Base-by-base conservation (phyloP, 768 basidiomycete species). In the Suillus subaureus region DNA sequence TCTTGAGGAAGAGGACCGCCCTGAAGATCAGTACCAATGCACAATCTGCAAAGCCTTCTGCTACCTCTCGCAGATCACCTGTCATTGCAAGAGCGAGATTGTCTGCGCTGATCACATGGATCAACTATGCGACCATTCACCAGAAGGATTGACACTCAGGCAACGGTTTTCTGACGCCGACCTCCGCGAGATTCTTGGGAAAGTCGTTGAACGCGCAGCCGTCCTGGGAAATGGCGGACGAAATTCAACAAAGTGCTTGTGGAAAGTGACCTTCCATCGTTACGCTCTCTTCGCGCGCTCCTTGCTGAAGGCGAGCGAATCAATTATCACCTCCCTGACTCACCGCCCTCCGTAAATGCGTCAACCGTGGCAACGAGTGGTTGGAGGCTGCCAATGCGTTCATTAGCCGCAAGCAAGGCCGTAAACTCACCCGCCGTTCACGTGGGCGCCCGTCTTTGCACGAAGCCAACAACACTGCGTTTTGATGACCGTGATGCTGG, bases 1-100 rank as follows among this genome's bases (percentile, higher is more conserved):
- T 42, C 79, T 94, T 33, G 90, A 93, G 70, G 87, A 89, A 69
- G 84, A 88, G 70, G 96, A 98, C 75, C 87, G 88, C 15, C 83
- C 90, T 0, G 97, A 98, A 75, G 96, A 98, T 62, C 94, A 97
- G 74, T 97, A 96, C 77, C 97, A 98, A 77, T 99, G 97, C 83
- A 80, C 83, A 60, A 79, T 91, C 68, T 99, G 97, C 90, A 96
- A 97, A 75, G 86, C 84, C 6, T 98, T 97, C 79, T 96, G 92
- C 78, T 99, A 97, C 76, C 87, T 99, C 49, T 96, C 97, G 2
- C 96, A 97, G 73, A 83, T 98, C 73, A 89, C 87, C 64, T 96
- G 94, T 75, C 79, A 81, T 39, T 96, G 94, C 82, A 89, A 89
- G 51, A 85, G 78, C 61, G 86, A 88, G 68, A 88, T 97, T 40